Percentiles rank a stretch among this genome's conserved stretches.
These are phyloP conservation scores for Colletotrichum australisinense DNA, from an alignment of 2,329 filamentous ascomycete genomes.

Conservation along the genomic window DNA sequence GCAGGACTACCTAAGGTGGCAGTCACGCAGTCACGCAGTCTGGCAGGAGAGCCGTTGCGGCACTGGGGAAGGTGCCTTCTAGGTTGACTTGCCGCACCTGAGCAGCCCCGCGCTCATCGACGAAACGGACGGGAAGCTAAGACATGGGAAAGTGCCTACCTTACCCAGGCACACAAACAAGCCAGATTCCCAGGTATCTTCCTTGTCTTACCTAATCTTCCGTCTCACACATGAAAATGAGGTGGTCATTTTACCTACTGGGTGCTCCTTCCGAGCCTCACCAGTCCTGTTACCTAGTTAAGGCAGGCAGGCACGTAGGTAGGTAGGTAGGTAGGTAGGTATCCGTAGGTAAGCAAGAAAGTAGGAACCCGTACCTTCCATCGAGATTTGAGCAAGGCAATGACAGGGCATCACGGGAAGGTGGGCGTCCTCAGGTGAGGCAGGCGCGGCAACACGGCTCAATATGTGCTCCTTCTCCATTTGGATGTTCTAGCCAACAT, in stretches of 20 bases:
- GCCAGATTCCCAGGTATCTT: not conserved
- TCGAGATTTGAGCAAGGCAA: not conserved
- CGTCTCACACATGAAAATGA: no score
- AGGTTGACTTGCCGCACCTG: not conserved
- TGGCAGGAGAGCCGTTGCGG: not conserved
- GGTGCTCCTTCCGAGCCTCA: not conserved
- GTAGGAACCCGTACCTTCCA: not conserved
- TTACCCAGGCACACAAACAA: not conserved
- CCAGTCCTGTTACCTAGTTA: not conserved
- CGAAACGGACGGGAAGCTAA: not conserved
- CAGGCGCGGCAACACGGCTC: not conserved
- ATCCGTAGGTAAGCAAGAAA: not conserved
- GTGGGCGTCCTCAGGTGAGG: not conserved
- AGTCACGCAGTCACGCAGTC: no score
- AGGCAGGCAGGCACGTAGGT: not conserved
- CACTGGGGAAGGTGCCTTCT: not conserved
- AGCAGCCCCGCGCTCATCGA: not conserved
- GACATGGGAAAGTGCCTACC: not conserved
- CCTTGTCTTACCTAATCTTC: not conserved
- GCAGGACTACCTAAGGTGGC: no score
- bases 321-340: not conserved
- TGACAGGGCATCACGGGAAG: not conserved
- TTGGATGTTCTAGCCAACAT: not conserved
- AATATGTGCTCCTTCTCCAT: not conserved
- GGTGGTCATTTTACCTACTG: not conserved